phyloP scores from a whole-genome alignment of 208 protist species.

The Trypanosoma melophagium region DNA sequence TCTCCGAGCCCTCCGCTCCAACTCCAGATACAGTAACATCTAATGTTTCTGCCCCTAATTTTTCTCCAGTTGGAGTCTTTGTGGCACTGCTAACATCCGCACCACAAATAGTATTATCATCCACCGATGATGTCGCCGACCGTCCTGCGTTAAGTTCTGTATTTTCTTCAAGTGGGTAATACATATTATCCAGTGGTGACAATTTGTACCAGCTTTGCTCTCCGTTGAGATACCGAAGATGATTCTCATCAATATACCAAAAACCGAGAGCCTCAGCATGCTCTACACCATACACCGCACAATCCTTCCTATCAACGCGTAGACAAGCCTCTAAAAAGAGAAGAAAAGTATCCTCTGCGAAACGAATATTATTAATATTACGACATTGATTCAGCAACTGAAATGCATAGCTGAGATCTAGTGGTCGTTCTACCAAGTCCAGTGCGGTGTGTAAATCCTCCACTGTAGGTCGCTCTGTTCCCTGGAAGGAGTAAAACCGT shows the following conservation, averaged over 20 bases:
- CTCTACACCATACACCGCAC: conserved; percentile 74
- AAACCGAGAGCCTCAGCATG: conserved; percentile 82
- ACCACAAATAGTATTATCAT: conserved; percentile 1
- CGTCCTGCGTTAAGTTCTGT: conserved; percentile 53
- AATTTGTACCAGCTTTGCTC: conserved; percentile 88
- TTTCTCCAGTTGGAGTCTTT: not conserved
- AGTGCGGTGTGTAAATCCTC: conserved; percentile 90
- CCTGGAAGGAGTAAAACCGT: conserved; percentile 79
- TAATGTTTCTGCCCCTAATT: conserved; percentile 2
- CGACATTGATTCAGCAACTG: conserved; percentile 85
- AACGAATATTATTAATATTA: conserved; percentile 80
- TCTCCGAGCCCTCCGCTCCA: not conserved
- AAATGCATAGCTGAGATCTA: conserved; percentile 90
- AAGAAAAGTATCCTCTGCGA: conserved; percentile 74
- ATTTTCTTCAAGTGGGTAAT: conserved; percentile 86
- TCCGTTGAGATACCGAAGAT: conserved; percentile 62
- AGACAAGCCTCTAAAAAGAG: conserved; percentile 89
- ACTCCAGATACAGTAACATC: not conserved
- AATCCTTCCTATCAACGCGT: conserved; percentile 87
- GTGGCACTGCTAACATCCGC: not conserved
- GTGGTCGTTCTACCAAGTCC: conserved; percentile 86
- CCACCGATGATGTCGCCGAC: conserved; percentile 1
- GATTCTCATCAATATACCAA: conserved; percentile 83
- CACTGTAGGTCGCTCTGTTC: conserved; percentile 71
- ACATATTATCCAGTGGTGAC: conserved; percentile 67